Conservation (phyloP, 192 early-diverging fungal genomes). For the Phlyctochytrium planicorne region DNA sequence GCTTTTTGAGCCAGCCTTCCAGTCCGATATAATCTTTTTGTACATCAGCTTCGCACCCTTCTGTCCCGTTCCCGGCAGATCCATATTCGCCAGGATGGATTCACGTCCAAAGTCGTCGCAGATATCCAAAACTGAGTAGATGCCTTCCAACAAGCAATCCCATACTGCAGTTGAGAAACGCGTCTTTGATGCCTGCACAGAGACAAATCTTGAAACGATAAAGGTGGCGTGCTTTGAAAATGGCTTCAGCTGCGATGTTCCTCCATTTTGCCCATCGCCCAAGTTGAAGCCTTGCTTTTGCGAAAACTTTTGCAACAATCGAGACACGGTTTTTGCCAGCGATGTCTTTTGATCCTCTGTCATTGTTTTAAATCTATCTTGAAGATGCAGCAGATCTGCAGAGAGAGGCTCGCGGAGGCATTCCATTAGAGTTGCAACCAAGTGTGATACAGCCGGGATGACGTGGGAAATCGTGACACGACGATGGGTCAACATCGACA, state of each 20-base stretch:
- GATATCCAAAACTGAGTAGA: slow-evolving; percentile 62
- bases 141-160: slow-evolving; percentile 46
- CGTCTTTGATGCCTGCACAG: slow-evolving; percentile 41
- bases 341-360: not conserved
- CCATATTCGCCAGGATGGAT: slow-evolving; percentile 58
- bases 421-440: slow-evolving; percentile 55
- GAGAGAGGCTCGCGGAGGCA: slow-evolving; percentile 45
- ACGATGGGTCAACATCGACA: slow-evolving; percentile 46
- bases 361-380: not conserved
- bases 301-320: not conserved
- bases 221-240: slow-evolving; percentile 37
- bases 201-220: slow-evolving; percentile 48
- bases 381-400: not conserved
- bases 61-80: slow-evolving; percentile 15
- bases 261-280: not conserved
- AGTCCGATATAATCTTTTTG: not conserved
- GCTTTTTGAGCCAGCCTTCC: no score
- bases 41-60: slow-evolving; percentile 2
- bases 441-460: slow-evolving; percentile 51
- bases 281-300: not conserved
- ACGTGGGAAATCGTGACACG: slow-evolving; percentile 46
- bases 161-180: slow-evolving; percentile 22
- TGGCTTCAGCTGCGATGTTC: slow-evolving; percentile 26
- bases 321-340: not conserved
- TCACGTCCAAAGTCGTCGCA: slow-evolving; percentile 63